phyloP scores from a whole-genome alignment of 371 early-diverging fungal genomes.

The Circinella minor region DNA sequence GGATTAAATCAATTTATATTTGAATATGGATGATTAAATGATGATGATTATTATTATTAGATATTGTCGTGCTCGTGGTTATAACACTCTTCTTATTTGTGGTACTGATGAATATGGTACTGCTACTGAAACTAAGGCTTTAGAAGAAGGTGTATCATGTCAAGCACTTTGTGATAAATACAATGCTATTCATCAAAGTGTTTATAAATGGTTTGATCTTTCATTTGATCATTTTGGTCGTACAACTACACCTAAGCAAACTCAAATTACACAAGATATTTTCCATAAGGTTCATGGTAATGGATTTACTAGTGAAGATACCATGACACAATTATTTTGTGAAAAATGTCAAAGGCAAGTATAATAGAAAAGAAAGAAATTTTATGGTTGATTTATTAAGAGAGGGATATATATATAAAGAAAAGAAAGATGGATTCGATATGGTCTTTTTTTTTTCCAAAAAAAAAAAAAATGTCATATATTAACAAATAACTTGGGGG shows the following conservation, averaged over 20 bases:
- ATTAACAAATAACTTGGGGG: background rate
- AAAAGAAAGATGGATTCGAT: background rate
- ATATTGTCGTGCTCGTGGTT: constrained; percentile 91
- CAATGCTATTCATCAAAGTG: constrained; percentile 83
- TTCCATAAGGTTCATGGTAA: constrained; percentile 84
- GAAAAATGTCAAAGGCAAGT: constrained; percentile 77
- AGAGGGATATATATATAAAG: no score
- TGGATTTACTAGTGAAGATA: constrained; percentile 76
- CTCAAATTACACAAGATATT: constrained; percentile 93
- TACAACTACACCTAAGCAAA: constrained; percentile 93
- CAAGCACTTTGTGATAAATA: constrained; percentile 98
- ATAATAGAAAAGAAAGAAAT: background rate
- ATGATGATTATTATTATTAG: constrained; percentile 29
- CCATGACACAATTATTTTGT: constrained; percentile 95
- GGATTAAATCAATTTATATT: background rate
- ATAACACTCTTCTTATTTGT: constrained; percentile 94
- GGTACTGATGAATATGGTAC: constrained; percentile 99
- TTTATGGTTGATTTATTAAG: background rate
- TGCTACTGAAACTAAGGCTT: constrained; percentile 99
- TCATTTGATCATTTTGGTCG: constrained; percentile 98
- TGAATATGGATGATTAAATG: background rate
- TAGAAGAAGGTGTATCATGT: constrained; percentile 91
- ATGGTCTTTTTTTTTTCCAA: background rate
- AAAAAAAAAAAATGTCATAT: background rate
- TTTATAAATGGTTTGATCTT: constrained; percentile 97